Evolutionary conservation across 495 filamentous ascomycete genomes (phyloP).

Genomic region (Copromyces sp.): DNA sequence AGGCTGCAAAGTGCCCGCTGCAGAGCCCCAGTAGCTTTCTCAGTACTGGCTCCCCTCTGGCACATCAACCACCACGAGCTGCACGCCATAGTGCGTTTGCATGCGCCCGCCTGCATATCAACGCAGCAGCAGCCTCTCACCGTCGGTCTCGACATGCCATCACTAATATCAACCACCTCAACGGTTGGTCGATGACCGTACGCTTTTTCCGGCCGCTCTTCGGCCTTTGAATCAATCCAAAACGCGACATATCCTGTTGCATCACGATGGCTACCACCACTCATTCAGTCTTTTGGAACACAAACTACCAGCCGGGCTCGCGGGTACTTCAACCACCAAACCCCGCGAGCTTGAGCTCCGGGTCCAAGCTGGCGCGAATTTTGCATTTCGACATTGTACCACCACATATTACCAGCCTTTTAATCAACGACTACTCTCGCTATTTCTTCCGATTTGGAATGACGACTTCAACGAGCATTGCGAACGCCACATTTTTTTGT

Average conservation of each 20-base stretch:
- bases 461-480: constrained; percentile 15
- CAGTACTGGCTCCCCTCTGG: constrained; percentile 10
- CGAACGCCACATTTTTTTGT: not conserved
- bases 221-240: not conserved
- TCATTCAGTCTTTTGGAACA: not conserved
- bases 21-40: constrained; percentile 5
- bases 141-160: constrained; percentile 3
- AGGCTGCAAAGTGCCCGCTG: constrained; percentile 9
- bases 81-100: constrained; percentile 12
- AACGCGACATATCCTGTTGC: not conserved
- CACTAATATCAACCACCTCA: not conserved
- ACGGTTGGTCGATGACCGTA: constrained; percentile 1
- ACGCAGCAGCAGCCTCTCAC: constrained; percentile 5
- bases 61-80: constrained; percentile 5
- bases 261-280: not conserved
- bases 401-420: constrained; percentile 19
- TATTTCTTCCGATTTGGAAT: constrained; percentile 6
- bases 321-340: not conserved
- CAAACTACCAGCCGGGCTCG: not conserved
- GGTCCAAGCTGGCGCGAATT: not conserved
- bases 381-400: constrained; percentile 14
- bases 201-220: not conserved
- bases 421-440: constrained; percentile 16
- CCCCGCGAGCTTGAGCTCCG: not conserved
- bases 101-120: constrained; percentile 6